phyloP scores from a whole-genome alignment of 192 early-diverging fungal genomes.

The Coemansia sp. region DNA sequence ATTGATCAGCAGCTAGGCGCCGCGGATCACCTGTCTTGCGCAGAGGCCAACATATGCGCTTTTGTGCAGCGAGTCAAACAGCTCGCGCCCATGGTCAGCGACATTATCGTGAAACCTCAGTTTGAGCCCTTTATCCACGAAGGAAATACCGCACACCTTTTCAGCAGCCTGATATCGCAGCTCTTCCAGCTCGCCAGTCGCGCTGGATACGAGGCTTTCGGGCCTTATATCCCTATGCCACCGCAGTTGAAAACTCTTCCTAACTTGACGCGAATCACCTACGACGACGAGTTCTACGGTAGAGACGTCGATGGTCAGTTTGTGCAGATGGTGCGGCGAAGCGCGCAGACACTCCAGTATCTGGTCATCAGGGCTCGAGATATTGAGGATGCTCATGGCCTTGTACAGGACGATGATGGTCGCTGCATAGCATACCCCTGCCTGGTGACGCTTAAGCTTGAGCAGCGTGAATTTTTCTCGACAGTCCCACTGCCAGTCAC shows the following conservation, averaged over 20 bases:
- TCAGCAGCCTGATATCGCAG: background rate
- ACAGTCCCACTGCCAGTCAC: background rate
- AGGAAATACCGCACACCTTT: background rate
- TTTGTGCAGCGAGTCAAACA: background rate
- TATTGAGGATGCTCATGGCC: background rate
- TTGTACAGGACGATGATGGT: conserved; percentile 3
- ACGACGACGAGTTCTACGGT: background rate
- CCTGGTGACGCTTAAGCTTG: background rate
- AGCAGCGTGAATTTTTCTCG: too few relatives aligned
- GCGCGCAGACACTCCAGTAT: too few relatives aligned
- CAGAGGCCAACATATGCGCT: background rate
- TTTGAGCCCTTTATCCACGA: background rate
- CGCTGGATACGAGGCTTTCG: background rate
- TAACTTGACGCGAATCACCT: too few relatives aligned
- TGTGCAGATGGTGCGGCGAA: too few relatives aligned
- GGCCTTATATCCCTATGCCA: background rate
- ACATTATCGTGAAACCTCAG: too few relatives aligned
- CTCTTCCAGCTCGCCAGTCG: too few relatives aligned
- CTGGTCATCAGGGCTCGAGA: too few relatives aligned
- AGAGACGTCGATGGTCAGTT: background rate
- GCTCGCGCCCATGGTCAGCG: background rate
- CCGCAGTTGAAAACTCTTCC: background rate
- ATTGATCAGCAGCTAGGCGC: too few relatives aligned
- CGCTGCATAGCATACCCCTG: background rate
- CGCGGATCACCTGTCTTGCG: background rate